phyloP scores from a whole-genome alignment of 208 protist genomes.

The Crithidia sp. region DNA sequence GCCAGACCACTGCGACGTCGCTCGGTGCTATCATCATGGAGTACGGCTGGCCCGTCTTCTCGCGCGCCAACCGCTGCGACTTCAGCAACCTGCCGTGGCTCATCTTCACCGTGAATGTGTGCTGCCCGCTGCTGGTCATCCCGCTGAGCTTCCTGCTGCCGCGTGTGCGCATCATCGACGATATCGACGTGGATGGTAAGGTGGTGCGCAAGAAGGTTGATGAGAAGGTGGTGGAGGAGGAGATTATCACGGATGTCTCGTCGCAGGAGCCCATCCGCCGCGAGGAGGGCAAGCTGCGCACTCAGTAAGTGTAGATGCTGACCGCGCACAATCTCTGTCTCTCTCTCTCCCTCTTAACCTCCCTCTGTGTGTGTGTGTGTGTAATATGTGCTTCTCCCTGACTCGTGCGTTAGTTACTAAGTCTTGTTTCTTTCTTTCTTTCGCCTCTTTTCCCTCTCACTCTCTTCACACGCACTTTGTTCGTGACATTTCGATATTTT shows the following conservation, averaged over 20 bases:
- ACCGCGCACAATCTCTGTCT: too few relatives aligned
- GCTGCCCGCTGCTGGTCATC: slow-evolving; percentile 13
- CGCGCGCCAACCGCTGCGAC: slow-evolving; percentile 49
- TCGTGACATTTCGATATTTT: neutral
- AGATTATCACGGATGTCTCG: slow-evolving; percentile 15
- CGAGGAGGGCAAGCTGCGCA: neutral
- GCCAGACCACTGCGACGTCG: slow-evolving; percentile 46
- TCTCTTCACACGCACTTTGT: too few relatives aligned
- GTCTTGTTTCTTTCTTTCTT: neutral
- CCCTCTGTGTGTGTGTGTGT: neutral
- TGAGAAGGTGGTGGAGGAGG: slow-evolving; percentile 17
- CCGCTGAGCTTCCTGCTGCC: slow-evolving; percentile 19
- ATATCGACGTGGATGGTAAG: slow-evolving; percentile 53
- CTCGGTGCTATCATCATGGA: slow-evolving; percentile 70
- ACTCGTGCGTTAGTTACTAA: neutral
- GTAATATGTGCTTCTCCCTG: neutral
- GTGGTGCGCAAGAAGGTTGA: slow-evolving; percentile 18
- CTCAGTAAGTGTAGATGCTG: neutral
- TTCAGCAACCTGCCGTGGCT: slow-evolving; percentile 53
- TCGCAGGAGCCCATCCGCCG: neutral
- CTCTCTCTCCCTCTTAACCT: neutral
- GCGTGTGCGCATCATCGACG: slow-evolving; percentile 14
- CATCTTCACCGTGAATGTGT: neutral
- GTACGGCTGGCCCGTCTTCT: slow-evolving; percentile 52
- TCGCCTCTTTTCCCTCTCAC: neutral